These are phyloP conservation scores for Corchorus olitorius DNA, from an alignment of 345 rosid species.

Conservation along the genomic window DNA sequence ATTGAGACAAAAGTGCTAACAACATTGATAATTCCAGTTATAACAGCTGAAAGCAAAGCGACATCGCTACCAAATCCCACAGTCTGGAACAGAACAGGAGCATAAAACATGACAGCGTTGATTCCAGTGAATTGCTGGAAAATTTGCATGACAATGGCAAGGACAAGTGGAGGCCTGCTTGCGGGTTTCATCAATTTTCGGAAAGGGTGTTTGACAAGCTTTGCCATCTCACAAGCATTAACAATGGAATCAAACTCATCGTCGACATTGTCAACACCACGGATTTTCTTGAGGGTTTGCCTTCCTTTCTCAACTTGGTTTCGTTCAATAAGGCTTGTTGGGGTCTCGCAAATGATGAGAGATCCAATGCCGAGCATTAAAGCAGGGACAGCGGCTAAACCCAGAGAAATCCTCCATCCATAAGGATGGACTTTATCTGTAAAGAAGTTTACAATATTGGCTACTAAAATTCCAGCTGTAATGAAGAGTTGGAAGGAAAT, in stretches of 20 bases:
- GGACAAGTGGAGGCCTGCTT: conserved; percentile 42
- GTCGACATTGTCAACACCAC: conserved; percentile 38
- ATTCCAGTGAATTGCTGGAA: conserved; percentile 52
- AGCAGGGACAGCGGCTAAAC: conserved; percentile 47
- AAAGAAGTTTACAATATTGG: conserved; percentile 52
- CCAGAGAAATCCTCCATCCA: conserved; percentile 51
- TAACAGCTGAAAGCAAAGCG: conserved; percentile 59
- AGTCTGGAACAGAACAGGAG: conserved; percentile 71
- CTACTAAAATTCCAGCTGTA: conserved; percentile 65
- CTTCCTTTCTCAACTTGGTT: conserved; percentile 46
- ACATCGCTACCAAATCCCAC: conserved; percentile 63
- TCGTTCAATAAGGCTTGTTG: conserved; percentile 65
- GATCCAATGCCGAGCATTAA: conserved; percentile 49
- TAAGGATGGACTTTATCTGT: conserved; percentile 37
- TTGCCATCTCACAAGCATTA: conserved; percentile 40
- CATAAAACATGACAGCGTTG: conserved; percentile 56
- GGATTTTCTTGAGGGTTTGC: conserved; percentile 43
- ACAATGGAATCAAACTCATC: conserved; percentile 36
- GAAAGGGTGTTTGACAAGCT: conserved; percentile 46
- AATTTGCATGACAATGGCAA: conserved; percentile 38
- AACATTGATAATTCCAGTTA: conserved; percentile 61
- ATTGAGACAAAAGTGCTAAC: conserved; percentile 60
- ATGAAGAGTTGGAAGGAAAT: conserved; percentile 65
- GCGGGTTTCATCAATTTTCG: conserved; percentile 40
- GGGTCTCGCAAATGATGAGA: conserved; percentile 53